Evolutionary conservation across 257 asterid species (phyloP), one percentile per base, ranked within the genome.

Genomic region (Ajuga chamaepitys): DNA sequence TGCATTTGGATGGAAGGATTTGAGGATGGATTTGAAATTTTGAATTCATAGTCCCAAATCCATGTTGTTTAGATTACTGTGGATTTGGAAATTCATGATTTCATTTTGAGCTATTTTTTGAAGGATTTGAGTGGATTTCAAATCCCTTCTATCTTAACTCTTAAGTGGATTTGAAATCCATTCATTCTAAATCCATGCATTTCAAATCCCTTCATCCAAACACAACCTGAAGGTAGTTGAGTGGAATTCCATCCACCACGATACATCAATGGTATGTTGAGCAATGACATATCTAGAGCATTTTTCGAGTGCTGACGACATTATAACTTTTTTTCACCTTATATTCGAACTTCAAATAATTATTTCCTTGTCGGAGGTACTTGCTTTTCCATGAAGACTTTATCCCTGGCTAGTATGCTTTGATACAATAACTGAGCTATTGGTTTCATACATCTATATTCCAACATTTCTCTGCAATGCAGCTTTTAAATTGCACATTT

Each of bases 391-490:
- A 4, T 18, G 6, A 47, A 47, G 54, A 17, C 11, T 47, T 47
- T 20, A 47, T 8, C 7, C 7, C 37, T 47, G 54, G 50, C 21
- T 4, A n/a, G 9, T 4, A 16, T 62, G 41, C 3, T 41, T 57
- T 56, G 38, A 35, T 32, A 24, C 52, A 52, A 65, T 14, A 13
- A 28, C 41, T 65, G 48, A 42, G 40, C 20, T 59, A 37, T 18
- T 53, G 17, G 40, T 55, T 68, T 44, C 51, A 46, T 66, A 46
- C 6, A 52, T 44, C n/a, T 70, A 59, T 16, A 17, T 51, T 61
- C 56, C 7, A 59, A 13, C 62, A 47, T 58, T 34, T 52, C 18
- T 45, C 18, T 56, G 45, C 59, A 24, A 55, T 56, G 32, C 52
- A 46, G 3, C 54, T n/a, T 44, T 55, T 30, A 32, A 24, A 46